phyloP scores from a whole-genome alignment of 176 grass and related monocot genomes.

The Poa annua region DNA sequence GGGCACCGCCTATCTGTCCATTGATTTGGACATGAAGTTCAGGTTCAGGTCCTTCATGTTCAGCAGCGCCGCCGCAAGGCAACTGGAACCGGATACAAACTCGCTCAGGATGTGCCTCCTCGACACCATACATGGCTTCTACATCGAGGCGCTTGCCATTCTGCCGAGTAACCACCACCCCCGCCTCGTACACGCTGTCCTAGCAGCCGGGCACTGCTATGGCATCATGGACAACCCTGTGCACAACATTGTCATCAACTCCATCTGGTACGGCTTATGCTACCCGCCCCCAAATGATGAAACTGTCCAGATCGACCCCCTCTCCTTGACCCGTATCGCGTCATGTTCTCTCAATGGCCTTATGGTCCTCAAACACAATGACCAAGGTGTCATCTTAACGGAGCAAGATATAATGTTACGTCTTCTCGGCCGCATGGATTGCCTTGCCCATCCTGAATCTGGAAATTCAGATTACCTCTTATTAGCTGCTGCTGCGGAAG shows the following conservation, averaged over 20 bases:
- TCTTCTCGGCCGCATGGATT: no score
- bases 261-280: neutral
- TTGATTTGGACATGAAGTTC: no score
- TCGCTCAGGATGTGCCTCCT: neutral
- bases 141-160: slow-evolving; percentile 1
- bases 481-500: neutral
- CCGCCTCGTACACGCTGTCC: neutral
- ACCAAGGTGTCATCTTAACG: no score
- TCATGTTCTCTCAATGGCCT: neutral
- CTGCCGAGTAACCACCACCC: neutral
- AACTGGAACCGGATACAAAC: neutral
- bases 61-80: neutral
- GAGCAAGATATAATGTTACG: no score
- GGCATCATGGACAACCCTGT: neutral
- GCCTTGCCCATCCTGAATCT: no score
- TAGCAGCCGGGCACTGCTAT: neutral
- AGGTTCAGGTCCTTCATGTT: no score
- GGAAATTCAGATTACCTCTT: no score
- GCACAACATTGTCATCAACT: neutral
- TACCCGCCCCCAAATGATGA: neutral
- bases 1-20: no score
- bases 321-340: neutral
- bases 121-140: neutral
- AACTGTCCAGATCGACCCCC: no score
- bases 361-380: neutral